Evolutionary conservation across 129 eudicot species (phyloP).

Genomic region (Erigeron canadensis): DNA sequence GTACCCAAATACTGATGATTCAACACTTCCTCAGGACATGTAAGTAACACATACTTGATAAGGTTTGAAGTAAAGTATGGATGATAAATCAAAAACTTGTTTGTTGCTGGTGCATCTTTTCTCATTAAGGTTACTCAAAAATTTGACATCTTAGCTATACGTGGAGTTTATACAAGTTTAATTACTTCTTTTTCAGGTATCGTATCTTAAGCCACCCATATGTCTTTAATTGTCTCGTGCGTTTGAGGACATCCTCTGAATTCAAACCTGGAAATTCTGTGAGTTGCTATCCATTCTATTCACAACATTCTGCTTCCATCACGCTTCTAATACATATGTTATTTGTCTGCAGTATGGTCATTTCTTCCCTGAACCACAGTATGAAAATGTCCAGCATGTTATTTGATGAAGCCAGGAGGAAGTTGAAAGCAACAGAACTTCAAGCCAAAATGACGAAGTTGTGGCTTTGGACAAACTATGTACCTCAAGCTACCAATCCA

Average conservation of each 20-base stretch:
- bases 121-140: too few relatives aligned
- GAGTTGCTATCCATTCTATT: constrained; percentile 27
- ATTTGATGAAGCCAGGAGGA: constrained; percentile 77
- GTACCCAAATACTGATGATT: constrained; percentile 89
- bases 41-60: constrained; percentile 42
- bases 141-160: not conserved
- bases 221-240: constrained; percentile 83
- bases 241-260: constrained; percentile 87
- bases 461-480: constrained; percentile 88
- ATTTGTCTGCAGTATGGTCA: constrained; percentile 83
- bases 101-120: too few relatives aligned
- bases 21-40: constrained; percentile 99
- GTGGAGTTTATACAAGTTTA: not conserved
- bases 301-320: constrained; percentile 7
- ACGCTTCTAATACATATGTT: constrained; percentile 16
- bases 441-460: constrained; percentile 75
- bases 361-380: constrained; percentile 97
- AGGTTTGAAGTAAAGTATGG: not conserved
- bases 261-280: constrained; percentile 87
- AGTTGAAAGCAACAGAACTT: constrained; percentile 76
- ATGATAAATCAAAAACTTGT: too few relatives aligned
- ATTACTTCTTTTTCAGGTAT: constrained; percentile 54
- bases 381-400: constrained; percentile 95
- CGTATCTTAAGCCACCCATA: constrained; percentile 98
- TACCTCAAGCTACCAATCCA: constrained; percentile 85